Evolutionary conservation across 2,329 filamentous ascomycete species (phyloP), one percentile per base, ranked within the genome.

Genomic region (Fusarium tuaranense): DNA sequence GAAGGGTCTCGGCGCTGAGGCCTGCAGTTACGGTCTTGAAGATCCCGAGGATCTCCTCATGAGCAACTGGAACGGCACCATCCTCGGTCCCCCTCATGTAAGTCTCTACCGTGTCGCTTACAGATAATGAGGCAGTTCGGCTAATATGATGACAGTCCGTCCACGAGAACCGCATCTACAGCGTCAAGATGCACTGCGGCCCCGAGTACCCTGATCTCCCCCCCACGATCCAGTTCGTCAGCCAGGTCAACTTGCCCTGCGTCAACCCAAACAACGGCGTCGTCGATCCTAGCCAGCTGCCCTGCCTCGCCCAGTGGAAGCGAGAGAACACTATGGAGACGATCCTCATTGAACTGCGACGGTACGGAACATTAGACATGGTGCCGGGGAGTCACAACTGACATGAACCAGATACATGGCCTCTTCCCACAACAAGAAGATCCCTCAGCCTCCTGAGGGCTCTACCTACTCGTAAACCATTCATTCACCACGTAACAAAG

Each of bases 81-180:
- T 99, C 76, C 92, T 98, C 60, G 97, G 97, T 1, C 97, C 97
- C 78, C 96, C 97, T 82, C 95, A 98, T 84, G 97, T 98, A 88
- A 81, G 94, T 86, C 38, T 7, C 14, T 53, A 18, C 51, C 60
- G n/a, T 36, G 41, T 48, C 41, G 38, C 39, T 51, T 36, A 20
- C 18, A 53, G 18, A 32, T n/a, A n/a, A 55, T 32, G 48, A 32
- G 18, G 18, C 7, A 30, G 27, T 4, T 32, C 32, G 32, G 18
- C 68, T 77, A 71, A 78, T 46, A 44, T 34, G 16, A 46, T 41
- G 44, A 14, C 80, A 97, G 94, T 97, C 95, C 84, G 95, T 93
- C 72, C 96, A 98, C 83, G 97, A 99, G 88, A 99, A 99, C 86
- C 94, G 97, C 80, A 99, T 99, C 86, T 99, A 99, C 89, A 97